Evolutionary conservation across 768 basidiomycete genomes (phyloP).

Genomic region (Brasilioporus rufonigricans): DNA sequence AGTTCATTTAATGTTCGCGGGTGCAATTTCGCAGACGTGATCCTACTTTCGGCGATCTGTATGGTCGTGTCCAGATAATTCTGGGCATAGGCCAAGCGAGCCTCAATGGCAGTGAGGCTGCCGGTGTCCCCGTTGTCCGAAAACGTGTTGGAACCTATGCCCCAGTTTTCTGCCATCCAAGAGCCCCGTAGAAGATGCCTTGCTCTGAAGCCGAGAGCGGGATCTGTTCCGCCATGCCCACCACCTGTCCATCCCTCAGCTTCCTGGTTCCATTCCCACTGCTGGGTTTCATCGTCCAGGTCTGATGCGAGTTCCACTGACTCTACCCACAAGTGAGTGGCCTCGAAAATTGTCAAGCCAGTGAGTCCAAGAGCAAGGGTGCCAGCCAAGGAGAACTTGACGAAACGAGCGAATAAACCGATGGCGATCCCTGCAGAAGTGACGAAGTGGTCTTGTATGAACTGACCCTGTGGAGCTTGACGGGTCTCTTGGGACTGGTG

Average conservation of each 20-base stretch:
- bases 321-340: slow-evolving; percentile 64
- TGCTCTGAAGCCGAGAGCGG: slow-evolving; percentile 58
- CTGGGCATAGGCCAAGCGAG: slow-evolving; percentile 53
- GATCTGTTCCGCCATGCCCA: slow-evolving; percentile 65
- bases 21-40: slow-evolving; percentile 40
- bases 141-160: slow-evolving; percentile 43
- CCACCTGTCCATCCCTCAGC: slow-evolving; percentile 62
- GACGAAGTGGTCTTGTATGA: slow-evolving; percentile 35
- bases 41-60: slow-evolving; percentile 40
- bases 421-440: slow-evolving; percentile 39
- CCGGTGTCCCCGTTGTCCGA: slow-evolving; percentile 34
- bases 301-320: slow-evolving; percentile 46
- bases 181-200: slow-evolving; percentile 64
- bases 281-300: slow-evolving; percentile 48
- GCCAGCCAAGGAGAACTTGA: slow-evolving; percentile 50
- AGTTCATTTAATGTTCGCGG: slow-evolving; percentile 54
- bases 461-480: slow-evolving; percentile 8
- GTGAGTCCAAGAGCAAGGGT: slow-evolving; percentile 42
- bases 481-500: slow-evolving; percentile 17
- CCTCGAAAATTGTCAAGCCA: slow-evolving; percentile 51
- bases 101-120: slow-evolving; percentile 47
- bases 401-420: slow-evolving; percentile 43
- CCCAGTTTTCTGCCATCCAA: slow-evolving; percentile 73
- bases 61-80: slow-evolving; percentile 52
- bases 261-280: slow-evolving; percentile 70